A percentile compares a stretch with the other conserved stretches of the same genome.
Conservation (phyloP, 2,329 filamentous ascomycete genomes). For the Aspergillus sp. region DNA sequence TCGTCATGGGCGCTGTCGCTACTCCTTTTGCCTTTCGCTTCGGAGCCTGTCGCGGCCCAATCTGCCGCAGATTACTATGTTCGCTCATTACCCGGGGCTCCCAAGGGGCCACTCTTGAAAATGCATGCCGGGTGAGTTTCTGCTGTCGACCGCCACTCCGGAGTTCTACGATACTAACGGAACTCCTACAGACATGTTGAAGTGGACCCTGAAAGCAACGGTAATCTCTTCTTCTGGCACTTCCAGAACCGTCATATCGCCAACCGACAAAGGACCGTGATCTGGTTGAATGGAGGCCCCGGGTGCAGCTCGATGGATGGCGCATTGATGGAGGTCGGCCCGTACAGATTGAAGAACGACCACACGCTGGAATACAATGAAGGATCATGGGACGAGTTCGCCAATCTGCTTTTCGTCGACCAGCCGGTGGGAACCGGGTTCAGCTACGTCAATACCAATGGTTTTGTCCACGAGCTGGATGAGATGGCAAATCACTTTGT, state of each 20-base stretch:
- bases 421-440: slow-evolving; percentile 94
- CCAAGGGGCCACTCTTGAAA: slow-evolving; percentile 69
- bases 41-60: slow-evolving; percentile 31
- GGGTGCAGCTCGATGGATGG: slow-evolving; percentile 97
- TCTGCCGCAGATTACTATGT: slow-evolving; percentile 84
- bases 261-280: slow-evolving; percentile 77
- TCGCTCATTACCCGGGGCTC: slow-evolving; percentile 71
- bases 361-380: slow-evolving; percentile 68
- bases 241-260: slow-evolving; percentile 93
- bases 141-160: not conserved
- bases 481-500: slow-evolving; percentile 88
- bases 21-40: slow-evolving; percentile 15
- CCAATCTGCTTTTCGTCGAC: slow-evolving; percentile 92
- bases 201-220: slow-evolving; percentile 72
- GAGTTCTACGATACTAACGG: not conserved
- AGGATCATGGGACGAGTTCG: slow-evolving; percentile 98
- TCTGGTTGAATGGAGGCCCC: slow-evolving; percentile 95
- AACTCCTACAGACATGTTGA: slow-evolving; percentile 66
- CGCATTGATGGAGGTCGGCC: slow-evolving; percentile 90
- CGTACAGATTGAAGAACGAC: slow-evolving; percentile 73
- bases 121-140: slow-evolving; percentile 89
- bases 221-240: slow-evolving; percentile 98
- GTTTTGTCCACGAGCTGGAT: slow-evolving; percentile 72
- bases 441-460: slow-evolving; percentile 88
- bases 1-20: slow-evolving; percentile 18